Evolutionary conservation across 306 rosid genomes (phyloP).

Genomic region (Pyrus communis): DNA sequence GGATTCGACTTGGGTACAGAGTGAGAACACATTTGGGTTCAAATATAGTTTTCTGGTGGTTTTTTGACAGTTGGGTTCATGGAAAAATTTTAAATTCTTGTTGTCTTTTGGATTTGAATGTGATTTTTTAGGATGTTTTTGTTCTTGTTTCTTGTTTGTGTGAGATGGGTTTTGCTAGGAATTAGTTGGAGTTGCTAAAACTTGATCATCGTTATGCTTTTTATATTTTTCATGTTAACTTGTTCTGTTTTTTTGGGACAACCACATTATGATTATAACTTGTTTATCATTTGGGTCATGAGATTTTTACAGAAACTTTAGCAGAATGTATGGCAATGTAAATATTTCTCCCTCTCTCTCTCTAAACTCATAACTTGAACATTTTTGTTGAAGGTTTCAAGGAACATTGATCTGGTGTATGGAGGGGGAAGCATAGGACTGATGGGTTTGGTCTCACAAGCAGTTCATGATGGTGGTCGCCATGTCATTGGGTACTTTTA

Average conservation of each 20-base stretch:
- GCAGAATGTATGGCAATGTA: conserved; percentile 3
- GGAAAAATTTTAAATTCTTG: neutral
- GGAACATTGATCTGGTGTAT: conserved; percentile 92
- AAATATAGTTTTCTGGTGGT: neutral
- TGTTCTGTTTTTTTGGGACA: conserved; percentile 15
- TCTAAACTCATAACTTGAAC: neutral
- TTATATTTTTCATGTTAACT: neutral
- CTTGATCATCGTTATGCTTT: neutral
- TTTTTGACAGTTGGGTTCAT: neutral
- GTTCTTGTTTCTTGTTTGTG: neutral
- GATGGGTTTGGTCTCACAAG: conserved; percentile 98
- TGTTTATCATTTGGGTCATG: conserved; percentile 27
- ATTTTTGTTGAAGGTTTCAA: conserved; percentile 63
- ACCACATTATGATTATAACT: conserved; percentile 31
- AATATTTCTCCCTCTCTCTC: neutral
- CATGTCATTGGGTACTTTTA: conserved; percentile 82
- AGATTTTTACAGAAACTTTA: neutral
- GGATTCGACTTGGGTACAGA: neutral
- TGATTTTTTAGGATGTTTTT: neutral
- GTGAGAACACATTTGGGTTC: neutral
- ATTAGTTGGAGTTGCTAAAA: conserved; percentile 1
- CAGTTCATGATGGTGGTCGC: conserved; percentile 97
- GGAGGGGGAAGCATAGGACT: conserved; percentile 99
- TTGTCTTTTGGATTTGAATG: neutral
- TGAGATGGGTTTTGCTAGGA: conserved; percentile 8